phyloP scores from a whole-genome alignment of 2,329 filamentous ascomycete species.

The Colletotrichum acutatum region DNA sequence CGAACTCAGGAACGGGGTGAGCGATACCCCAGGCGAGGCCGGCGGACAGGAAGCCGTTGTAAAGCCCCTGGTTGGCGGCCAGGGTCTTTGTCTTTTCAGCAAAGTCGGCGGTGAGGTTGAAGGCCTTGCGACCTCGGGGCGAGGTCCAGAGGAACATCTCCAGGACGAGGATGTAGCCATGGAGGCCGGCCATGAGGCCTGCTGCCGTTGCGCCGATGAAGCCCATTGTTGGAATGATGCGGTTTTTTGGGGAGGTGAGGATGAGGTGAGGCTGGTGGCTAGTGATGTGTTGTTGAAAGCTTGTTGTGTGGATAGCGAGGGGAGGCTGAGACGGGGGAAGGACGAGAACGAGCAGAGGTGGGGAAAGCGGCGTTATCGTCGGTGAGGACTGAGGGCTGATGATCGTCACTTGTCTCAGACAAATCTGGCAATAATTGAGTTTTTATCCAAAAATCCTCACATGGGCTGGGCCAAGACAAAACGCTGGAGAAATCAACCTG shows the following conservation, averaged over 20 bases:
- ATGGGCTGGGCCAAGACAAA: not conserved
- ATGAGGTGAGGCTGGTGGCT: not conserved
- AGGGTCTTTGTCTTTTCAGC: slow-evolving; percentile 56
- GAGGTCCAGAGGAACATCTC: slow-evolving; percentile 63
- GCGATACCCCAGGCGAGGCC: slow-evolving; percentile 59
- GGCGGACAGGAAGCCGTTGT: slow-evolving; percentile 64
- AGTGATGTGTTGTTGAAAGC: not conserved
- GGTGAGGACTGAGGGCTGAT: not conserved
- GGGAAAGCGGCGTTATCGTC: not conserved
- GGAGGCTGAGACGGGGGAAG: not conserved
- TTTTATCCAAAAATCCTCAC: not conserved
- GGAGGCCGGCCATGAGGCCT: slow-evolving; percentile 52
- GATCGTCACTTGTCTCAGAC: slow-evolving; percentile 2
- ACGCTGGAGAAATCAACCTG: not conserved
- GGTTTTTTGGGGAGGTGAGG: not conserved
- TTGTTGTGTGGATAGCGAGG: not conserved
- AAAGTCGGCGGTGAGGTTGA: slow-evolving; percentile 56
- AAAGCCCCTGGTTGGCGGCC: slow-evolving; percentile 63
- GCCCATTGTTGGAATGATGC: slow-evolving; percentile 42
- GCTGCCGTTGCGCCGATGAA: slow-evolving; percentile 48
- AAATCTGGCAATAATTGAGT: not conserved
- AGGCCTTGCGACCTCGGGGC: slow-evolving; percentile 56
- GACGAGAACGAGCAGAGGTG: not conserved
- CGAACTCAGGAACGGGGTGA: slow-evolving; percentile 55
- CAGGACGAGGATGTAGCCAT: slow-evolving; percentile 60